Evolutionary conservation across 805 yeast species (phyloP).

Genomic region (Ogataea nitratoaversa): DNA sequence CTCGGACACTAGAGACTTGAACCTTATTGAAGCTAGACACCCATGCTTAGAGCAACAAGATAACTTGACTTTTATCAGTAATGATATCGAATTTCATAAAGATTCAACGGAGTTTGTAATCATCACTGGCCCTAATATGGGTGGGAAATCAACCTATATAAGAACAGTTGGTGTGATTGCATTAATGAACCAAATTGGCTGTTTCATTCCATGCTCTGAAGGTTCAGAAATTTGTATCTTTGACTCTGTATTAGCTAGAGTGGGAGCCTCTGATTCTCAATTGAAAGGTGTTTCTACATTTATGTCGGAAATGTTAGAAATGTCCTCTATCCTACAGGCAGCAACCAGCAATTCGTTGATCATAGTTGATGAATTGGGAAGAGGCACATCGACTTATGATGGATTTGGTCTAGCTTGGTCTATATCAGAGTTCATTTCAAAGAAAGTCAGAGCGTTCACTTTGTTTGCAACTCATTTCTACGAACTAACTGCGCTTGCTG

Average conservation of each 20-base stretch:
- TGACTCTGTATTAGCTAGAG: slow-evolving; percentile 91
- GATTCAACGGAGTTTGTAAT: slow-evolving; percentile 65
- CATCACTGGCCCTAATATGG: slow-evolving; percentile 97
- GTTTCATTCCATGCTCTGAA: slow-evolving; percentile 73
- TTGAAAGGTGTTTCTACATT: slow-evolving; percentile 95
- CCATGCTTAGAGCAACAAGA: slow-evolving; percentile 94
- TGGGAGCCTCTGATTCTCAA: slow-evolving; percentile 99
- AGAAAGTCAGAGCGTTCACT: slow-evolving; percentile 68
- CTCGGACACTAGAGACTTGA: slow-evolving; percentile 43
- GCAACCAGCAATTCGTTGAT: slow-evolving; percentile 78
- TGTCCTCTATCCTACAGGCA: slow-evolving; percentile 77
- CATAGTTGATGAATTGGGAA: slow-evolving; percentile 90
- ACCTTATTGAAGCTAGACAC: slow-evolving; percentile 77
- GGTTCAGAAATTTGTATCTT: slow-evolving; percentile 78
- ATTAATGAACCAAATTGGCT: slow-evolving; percentile 83
- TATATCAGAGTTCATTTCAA: slow-evolving; percentile 79
- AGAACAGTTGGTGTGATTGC: slow-evolving; percentile 87
- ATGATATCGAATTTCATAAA: slow-evolving; percentile 69
- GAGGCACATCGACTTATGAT: slow-evolving; percentile 93
- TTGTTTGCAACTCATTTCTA: slow-evolving; percentile 97
- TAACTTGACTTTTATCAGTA: slow-evolving; percentile 84
- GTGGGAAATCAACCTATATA: slow-evolving; percentile 92
- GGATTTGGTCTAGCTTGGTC: slow-evolving; percentile 99
- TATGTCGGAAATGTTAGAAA: slow-evolving; percentile 95
- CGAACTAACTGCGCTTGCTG: slow-evolving; percentile 80